phyloP scores from a whole-genome alignment of 176 grass and related monocot genomes.

The Musa schizocarpa region DNA sequence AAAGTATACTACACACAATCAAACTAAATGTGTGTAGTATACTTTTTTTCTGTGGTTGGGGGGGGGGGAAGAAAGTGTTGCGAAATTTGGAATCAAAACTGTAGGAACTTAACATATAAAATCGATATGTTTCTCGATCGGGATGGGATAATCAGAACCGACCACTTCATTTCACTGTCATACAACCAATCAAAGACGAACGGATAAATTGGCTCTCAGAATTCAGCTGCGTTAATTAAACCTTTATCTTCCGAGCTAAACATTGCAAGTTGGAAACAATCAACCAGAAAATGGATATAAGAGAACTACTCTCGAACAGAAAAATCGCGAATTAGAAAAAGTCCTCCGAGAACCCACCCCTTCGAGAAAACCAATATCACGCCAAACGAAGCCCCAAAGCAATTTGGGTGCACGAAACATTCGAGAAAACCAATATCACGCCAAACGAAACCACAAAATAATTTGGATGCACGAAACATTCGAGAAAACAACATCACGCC shows the following conservation, averaged over 20 bases:
- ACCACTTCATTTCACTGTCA: background rate
- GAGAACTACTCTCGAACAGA: background rate
- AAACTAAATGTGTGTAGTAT: too few species aligned
- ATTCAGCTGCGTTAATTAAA: too few species aligned
- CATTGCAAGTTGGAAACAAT: too few species aligned
- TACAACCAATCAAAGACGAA: background rate
- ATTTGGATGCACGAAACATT: background rate
- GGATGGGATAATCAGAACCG: background rate
- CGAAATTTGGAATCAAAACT: too few species aligned
- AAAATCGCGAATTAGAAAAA: background rate
- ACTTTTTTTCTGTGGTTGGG: too few species aligned
- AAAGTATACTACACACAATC: too few species aligned
- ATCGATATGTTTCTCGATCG: too few species aligned
- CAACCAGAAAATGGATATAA: background rate
- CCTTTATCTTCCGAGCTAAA: too few species aligned
- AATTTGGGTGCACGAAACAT: background rate
- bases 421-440: background rate
- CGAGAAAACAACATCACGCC: background rate
- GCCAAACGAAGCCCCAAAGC: background rate
- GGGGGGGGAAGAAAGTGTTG: too few species aligned
- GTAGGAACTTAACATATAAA: too few species aligned
- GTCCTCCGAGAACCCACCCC: too few species aligned
- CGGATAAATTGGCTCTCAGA: background rate
- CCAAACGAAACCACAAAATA: background rate
- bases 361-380: background rate